Evolutionary conservation across 352 stramenopile species (phyloP).

Genomic region (Phytophthora multivora): DNA sequence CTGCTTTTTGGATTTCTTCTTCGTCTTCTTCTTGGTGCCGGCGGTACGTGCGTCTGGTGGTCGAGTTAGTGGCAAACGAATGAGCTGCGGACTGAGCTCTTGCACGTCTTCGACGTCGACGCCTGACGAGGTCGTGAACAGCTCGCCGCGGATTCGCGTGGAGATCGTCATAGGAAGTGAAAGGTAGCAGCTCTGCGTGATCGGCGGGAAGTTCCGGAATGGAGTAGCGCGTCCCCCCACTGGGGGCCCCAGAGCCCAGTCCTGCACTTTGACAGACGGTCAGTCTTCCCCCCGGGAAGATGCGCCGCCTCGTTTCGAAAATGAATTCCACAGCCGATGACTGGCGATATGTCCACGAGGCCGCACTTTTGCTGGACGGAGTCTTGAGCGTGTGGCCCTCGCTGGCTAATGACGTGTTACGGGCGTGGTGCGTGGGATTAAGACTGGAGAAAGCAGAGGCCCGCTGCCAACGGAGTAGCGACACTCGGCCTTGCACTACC

Average conservation of each 20-base stretch:
- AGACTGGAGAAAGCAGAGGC: too few relatives aligned
- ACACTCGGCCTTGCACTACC: too few relatives aligned
- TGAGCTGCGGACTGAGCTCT: slow-evolving; percentile 21
- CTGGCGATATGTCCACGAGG: slow-evolving; percentile 25
- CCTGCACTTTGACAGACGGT: slow-evolving; percentile 2
- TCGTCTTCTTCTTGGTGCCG: slow-evolving; percentile 7
- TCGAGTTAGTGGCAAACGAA: slow-evolving; percentile 32
- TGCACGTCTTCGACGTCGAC: background rate
- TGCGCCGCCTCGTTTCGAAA: slow-evolving; percentile 22
- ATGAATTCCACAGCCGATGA: slow-evolving; percentile 1
- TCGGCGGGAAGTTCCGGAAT: slow-evolving; percentile 26
- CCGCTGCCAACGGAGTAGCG: too few relatives aligned
- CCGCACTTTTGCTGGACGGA: background rate
- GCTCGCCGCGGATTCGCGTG: slow-evolving; percentile 31
- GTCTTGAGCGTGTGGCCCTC: slow-evolving; percentile 1
- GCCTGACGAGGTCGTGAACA: slow-evolving; percentile 19
- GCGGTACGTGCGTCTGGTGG: slow-evolving; percentile 14
- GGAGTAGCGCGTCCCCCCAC: background rate
- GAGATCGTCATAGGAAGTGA: slow-evolving; percentile 28
- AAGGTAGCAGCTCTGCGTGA: slow-evolving; percentile 16
- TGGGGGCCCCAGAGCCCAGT: too few relatives aligned
- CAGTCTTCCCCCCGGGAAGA: slow-evolving; percentile 7
- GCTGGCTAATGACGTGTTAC: slow-evolving; percentile 32
- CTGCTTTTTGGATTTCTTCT: background rate
- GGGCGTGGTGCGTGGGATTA: slow-evolving; percentile 3